Conservation (phyloP, 2,329 filamentous ascomycete genomes). For the Metarhizium brunneum region DNA sequence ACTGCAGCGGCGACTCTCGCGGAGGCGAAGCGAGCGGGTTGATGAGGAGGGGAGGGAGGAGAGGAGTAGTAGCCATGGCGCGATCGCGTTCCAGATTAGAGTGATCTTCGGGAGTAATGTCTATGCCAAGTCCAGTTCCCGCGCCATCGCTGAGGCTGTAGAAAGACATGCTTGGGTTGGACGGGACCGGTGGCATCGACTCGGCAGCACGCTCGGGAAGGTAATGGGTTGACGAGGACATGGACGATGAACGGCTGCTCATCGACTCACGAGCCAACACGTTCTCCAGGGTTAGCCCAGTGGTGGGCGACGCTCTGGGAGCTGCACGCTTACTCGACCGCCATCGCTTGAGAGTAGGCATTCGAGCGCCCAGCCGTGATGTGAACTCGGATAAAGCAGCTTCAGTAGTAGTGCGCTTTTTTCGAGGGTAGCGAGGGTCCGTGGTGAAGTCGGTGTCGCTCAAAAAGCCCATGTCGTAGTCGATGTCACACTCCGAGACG, state of each 20-base stretch:
- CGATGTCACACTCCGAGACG: constrained; percentile 36
- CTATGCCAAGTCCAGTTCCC: constrained; percentile 25
- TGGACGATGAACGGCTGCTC: constrained; percentile 71
- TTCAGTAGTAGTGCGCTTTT: constrained; percentile 48
- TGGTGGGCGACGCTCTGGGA: constrained; percentile 52
- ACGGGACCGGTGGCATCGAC: constrained; percentile 45
- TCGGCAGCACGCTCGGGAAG: constrained; percentile 37
- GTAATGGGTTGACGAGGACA: constrained; percentile 51
- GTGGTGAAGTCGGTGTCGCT: constrained; percentile 51
- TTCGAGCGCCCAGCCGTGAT: constrained; percentile 55
- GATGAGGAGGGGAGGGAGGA: constrained; percentile 73
- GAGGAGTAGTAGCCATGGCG: constrained; percentile 64
- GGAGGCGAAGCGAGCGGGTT: constrained; percentile 45
- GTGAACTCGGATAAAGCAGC: constrained; percentile 53
- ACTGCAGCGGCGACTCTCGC: constrained; percentile 75
- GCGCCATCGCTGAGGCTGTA: constrained; percentile 43
- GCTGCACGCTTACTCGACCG: constrained; percentile 35
- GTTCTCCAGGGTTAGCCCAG: constrained; percentile 76
- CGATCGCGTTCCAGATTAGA: constrained; percentile 48
- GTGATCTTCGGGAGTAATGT: constrained; percentile 26
- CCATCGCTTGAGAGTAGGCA: constrained; percentile 44
- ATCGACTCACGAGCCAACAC: constrained; percentile 62
- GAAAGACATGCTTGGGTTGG: constrained; percentile 54
- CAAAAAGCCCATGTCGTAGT: constrained; percentile 60
- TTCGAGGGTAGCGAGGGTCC: constrained; percentile 33